Evolutionary conservation across 352 stramenopile genomes (phyloP).

Genomic region (Phytophthora palmivora): DNA sequence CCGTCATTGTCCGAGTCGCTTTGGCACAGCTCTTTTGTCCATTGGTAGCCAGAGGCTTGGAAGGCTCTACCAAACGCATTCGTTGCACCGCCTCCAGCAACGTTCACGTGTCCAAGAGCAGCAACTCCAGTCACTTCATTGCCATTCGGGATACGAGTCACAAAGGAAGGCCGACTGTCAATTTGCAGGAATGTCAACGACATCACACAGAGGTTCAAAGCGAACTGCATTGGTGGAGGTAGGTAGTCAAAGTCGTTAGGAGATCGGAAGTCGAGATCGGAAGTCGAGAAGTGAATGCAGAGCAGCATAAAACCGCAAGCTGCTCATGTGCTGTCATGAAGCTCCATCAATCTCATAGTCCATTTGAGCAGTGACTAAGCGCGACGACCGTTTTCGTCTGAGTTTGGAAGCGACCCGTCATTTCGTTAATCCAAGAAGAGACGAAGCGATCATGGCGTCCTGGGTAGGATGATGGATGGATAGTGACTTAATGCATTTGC

Average conservation of each 20-base stretch:
- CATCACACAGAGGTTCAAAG: slow-evolving; percentile 13
- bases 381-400: slow-evolving; percentile 13
- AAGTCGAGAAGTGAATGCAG: slow-evolving; percentile 33
- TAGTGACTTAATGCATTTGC: neutral
- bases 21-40: slow-evolving; percentile 68
- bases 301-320: slow-evolving; percentile 34
- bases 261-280: too few relatives aligned
- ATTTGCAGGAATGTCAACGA: slow-evolving; percentile 11
- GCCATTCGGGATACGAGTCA: slow-evolving; percentile 69
- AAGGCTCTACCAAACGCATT: slow-evolving; percentile 79
- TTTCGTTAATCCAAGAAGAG: slow-evolving; percentile 9
- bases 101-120: slow-evolving; percentile 65
- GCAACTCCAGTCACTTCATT: slow-evolving; percentile 49
- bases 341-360: slow-evolving; percentile 33
- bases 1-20: slow-evolving; percentile 81
- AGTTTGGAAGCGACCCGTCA: slow-evolving; percentile 23
- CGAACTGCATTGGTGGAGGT: slow-evolving; percentile 35
- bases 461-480: slow-evolving; percentile 38
- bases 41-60: slow-evolving; percentile 38
- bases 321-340: too few relatives aligned
- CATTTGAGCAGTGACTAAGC: slow-evolving; percentile 10
- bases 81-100: slow-evolving; percentile 50
- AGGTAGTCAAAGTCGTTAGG: too few relatives aligned
- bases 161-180: slow-evolving; percentile 50
- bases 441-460: slow-evolving; percentile 41